Conservation (phyloP, 768 basidiomycete genomes). For the Trametes elegans region DNA sequence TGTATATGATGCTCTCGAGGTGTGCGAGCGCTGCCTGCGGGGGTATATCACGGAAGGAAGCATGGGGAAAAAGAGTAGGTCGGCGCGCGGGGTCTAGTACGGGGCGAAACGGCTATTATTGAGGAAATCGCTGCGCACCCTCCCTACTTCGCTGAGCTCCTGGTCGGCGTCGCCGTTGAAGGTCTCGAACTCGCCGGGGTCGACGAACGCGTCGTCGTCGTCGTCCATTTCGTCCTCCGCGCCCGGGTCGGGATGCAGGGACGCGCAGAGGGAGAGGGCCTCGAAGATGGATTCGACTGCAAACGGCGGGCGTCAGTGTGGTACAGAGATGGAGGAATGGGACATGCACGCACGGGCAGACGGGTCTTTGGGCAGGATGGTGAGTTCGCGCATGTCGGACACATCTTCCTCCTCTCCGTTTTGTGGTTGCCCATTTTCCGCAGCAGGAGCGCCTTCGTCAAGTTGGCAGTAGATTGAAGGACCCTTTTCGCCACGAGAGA, state of each 20-base stretch:
- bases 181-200: constrained; percentile 45
- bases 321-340: background rate
- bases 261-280: constrained; percentile 79
- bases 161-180: constrained; percentile 63
- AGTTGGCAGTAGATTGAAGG: constrained; percentile 93
- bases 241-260: constrained; percentile 78
- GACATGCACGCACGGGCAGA: constrained; percentile 52
- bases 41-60: constrained; percentile 23
- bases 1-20: constrained; percentile 77
- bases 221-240: constrained; percentile 46
- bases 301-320: background rate
- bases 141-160: constrained; percentile 84
- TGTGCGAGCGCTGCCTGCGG: constrained; percentile 76
- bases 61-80: constrained; percentile 21
- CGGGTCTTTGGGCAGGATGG: constrained; percentile 62
- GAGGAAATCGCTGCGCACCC: constrained; percentile 89
- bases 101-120: constrained; percentile 77
- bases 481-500: constrained; percentile 64
- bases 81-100: constrained; percentile 60
- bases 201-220: constrained; percentile 53
- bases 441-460: constrained; percentile 38
- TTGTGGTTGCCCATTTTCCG: background rate
- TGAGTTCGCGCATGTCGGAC: constrained; percentile 76
- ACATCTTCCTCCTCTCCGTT: constrained; percentile 39
- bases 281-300: constrained; percentile 85